Evolutionary conservation across 2,329 filamentous ascomycete genomes (phyloP).

Genomic region (Diplodia sapinea): DNA sequence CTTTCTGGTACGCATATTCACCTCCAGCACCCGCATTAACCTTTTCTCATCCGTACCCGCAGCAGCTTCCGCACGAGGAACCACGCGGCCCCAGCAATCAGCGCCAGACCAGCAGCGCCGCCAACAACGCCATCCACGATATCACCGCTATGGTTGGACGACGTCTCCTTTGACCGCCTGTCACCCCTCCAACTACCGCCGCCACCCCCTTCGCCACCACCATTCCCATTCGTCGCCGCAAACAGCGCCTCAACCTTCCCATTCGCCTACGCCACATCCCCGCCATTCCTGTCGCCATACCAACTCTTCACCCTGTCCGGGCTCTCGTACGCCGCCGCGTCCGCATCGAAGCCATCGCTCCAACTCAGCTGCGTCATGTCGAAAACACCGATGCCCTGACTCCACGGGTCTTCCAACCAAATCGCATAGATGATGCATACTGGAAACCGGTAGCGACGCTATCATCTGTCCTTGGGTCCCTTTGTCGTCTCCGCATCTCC

Average conservation of each 20-base stretch:
- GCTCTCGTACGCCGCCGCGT: conserved; percentile 9
- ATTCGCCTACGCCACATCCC: not conserved
- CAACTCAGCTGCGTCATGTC: conserved; percentile 14
- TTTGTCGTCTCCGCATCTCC: not conserved
- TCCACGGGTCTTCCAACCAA: conserved; percentile 4
- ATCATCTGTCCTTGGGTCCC: no score
- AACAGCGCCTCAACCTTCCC: not conserved
- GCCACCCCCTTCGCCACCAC: not conserved
- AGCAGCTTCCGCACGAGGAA: not conserved
- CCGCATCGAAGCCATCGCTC: conserved; percentile 2
- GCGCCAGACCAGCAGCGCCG: not conserved
- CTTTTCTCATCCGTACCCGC: not conserved
- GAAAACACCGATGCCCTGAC: conserved; percentile 10
- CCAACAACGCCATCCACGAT: not conserved
- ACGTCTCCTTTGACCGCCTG: not conserved
- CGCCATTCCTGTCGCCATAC: not conserved
- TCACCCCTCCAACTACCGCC: not conserved
- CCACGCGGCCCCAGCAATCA: not conserved
- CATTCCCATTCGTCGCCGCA: not conserved
- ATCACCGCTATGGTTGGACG: not conserved
- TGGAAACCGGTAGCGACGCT: no score
- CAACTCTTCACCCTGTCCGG: conserved; percentile 7
- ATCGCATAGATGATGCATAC: no score
- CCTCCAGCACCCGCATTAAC: not conserved
- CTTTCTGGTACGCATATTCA: not conserved